phyloP scores from a whole-genome alignment of 176 grass and related monocot genomes.

The Lolium rigidum region DNA sequence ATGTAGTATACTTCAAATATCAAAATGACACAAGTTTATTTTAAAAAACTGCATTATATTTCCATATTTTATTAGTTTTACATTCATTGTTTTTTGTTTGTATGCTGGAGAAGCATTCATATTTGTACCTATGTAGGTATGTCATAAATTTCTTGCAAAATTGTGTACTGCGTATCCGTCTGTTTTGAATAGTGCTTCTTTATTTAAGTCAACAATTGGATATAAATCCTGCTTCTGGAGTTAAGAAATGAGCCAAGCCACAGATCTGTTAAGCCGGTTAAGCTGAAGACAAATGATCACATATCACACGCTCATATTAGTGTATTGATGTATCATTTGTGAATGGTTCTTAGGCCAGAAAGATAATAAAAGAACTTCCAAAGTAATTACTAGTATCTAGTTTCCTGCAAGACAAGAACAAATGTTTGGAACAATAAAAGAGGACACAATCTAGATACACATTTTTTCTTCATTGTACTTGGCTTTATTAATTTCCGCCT shows the following conservation, averaged over 20 bases:
- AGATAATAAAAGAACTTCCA: not conserved
- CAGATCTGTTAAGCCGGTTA: no score
- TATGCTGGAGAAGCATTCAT: not conserved
- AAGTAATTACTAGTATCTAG: not conserved
- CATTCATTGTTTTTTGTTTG: not conserved
- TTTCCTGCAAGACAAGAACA: not conserved
- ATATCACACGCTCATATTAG: not conserved
- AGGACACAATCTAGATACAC: not conserved
- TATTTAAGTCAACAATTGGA: not conserved
- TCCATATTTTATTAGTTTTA: not conserved
- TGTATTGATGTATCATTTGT: not conserved
- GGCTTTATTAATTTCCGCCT: slow-evolving; percentile 23
- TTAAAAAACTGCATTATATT: not conserved
- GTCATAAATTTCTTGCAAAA: not conserved
- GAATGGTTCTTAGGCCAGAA: not conserved
- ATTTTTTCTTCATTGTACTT: slow-evolving; percentile 3
- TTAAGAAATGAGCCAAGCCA: not conserved
- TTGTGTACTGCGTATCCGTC: not conserved
- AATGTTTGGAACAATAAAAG: not conserved
- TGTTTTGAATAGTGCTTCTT: not conserved
- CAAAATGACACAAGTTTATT: not conserved
- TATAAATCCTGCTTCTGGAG: not conserved
- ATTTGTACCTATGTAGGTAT: not conserved
- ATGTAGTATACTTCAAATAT: not conserved
- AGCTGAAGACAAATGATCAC: not conserved